phyloP scores from a whole-genome alignment of 2,329 filamentous ascomycete genomes.

The Ceratocystis diversiconidia region DNA sequence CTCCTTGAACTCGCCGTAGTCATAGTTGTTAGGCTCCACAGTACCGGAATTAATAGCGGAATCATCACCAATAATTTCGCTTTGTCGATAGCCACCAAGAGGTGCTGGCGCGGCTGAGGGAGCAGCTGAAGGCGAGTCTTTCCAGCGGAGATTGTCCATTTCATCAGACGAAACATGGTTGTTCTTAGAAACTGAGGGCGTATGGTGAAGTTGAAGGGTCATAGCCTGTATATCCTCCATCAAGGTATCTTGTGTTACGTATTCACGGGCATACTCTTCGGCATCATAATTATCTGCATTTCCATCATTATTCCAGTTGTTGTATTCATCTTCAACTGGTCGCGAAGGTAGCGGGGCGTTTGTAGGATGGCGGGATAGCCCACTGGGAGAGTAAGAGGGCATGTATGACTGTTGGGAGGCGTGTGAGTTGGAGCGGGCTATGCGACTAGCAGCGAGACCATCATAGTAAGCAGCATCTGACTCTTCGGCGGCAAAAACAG shows the following conservation, averaged over 20 bases:
- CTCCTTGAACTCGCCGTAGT: constrained; percentile 1
- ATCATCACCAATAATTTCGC: background rate
- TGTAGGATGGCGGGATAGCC: constrained; percentile 34
- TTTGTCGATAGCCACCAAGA: background rate
- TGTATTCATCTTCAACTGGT: constrained; percentile 34
- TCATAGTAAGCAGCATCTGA: constrained; percentile 10
- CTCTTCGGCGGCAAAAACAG: constrained; percentile 35
- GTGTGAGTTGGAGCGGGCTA: constrained; percentile 37
- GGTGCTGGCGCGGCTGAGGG: constrained; percentile 9
- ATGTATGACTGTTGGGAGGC: constrained; percentile 30
- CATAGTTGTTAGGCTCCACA: background rate
- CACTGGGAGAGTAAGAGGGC: constrained; percentile 29
- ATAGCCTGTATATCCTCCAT: constrained; percentile 42
- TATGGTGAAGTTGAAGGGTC: constrained; percentile 23
- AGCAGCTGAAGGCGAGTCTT: constrained; percentile 38
- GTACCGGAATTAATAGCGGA: background rate
- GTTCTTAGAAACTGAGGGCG: constrained; percentile 33
- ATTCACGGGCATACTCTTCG: constrained; percentile 27
- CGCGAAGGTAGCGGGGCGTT: constrained; percentile 45
- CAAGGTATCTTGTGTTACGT: constrained; percentile 36
- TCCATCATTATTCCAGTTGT: constrained; percentile 30
- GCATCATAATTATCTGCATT: constrained; percentile 20
- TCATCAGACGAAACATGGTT: constrained; percentile 32
- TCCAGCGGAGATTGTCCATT: constrained; percentile 33
- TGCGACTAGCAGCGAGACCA: constrained; percentile 29